A percentile compares a stretch with the other conserved stretches of the same genome.
phyloP scores from a whole-genome alignment of 2,329 filamentous ascomycete genomes.

The Aspergillus pseudoviridinutans region DNA sequence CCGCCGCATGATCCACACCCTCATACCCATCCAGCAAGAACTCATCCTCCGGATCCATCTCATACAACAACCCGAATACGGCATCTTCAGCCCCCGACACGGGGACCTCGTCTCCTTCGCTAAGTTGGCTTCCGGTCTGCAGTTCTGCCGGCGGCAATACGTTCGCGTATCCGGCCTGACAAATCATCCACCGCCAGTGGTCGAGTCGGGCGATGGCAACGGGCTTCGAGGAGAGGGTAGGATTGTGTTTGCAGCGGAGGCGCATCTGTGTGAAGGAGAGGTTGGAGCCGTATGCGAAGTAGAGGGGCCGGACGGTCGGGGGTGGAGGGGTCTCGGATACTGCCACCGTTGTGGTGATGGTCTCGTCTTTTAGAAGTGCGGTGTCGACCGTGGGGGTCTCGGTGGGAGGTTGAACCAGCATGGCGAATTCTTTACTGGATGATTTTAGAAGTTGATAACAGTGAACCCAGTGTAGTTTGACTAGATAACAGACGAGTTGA shows the following conservation, averaged over 20 bases:
- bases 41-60: constrained; percentile 36
- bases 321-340: constrained; percentile 3
- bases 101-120: constrained; percentile 16
- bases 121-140: constrained; percentile 19
- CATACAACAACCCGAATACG: constrained; percentile 41
- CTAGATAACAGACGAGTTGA: not conserved
- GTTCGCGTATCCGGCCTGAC: constrained; percentile 40
- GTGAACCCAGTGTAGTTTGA: not conserved
- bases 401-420: not conserved
- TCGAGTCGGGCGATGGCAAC: constrained; percentile 38
- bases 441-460: not conserved
- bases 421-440: not conserved
- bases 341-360: not conserved
- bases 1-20: constrained; percentile 27
- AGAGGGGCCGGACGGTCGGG: constrained; percentile 31
- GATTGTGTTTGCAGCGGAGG: constrained; percentile 31
- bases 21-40: constrained; percentile 37
- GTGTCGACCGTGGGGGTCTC: not conserved
- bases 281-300: constrained; percentile 45
- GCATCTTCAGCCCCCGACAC: constrained; percentile 22
- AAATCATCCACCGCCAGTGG: constrained; percentile 41
- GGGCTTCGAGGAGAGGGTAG: constrained; percentile 30
- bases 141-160: constrained; percentile 28
- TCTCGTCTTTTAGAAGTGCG: not conserved
- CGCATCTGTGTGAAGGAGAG: constrained; percentile 41